These are phyloP conservation scores for Exserohilum turcica DNA, from an alignment of 2,329 filamentous ascomycete genomes.

Conservation along the genomic window DNA sequence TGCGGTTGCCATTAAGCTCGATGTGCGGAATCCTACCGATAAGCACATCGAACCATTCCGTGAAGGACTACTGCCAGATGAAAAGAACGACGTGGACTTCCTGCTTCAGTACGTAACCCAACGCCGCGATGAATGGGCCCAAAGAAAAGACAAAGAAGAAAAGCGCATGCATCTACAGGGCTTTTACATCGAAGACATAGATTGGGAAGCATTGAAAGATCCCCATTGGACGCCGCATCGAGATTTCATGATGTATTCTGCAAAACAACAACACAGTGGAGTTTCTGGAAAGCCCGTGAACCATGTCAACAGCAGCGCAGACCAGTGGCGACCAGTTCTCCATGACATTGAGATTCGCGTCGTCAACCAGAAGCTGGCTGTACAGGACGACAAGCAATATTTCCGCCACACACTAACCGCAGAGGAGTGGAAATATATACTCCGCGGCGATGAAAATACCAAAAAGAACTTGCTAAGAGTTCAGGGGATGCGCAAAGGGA, in stretches of 20 bases:
- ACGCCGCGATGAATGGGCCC: not conserved
- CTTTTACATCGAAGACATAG: not conserved
- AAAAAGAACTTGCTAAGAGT: not conserved
- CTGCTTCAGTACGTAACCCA: slow-evolving; percentile 5
- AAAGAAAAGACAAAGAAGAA: not conserved
- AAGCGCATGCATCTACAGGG: not conserved
- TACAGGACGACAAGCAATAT: not conserved
- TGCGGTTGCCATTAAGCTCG: slow-evolving; percentile 11
- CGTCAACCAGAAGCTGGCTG: not conserved
- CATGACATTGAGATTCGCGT: not conserved
- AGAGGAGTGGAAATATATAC: slow-evolving; percentile 5
- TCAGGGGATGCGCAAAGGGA: no score
- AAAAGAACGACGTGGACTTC: slow-evolving; percentile 14
- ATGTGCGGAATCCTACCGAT: not conserved
- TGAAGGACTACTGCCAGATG: slow-evolving; percentile 5
- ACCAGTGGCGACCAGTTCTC: not conserved
- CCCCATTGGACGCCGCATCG: slow-evolving; percentile 7
- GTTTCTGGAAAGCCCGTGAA: not conserved
- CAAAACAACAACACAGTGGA: not conserved
- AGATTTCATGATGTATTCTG: not conserved
- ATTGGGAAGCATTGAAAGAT: not conserved
- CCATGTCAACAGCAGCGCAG: not conserved
- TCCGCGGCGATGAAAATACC: not conserved
- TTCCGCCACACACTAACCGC: not conserved
- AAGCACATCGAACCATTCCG: not conserved